Percentiles rank a stretch among this genome's conserved stretches.
Evolutionary conservation across 768 basidiomycete genomes (phyloP).

Genomic region (Amanita exitialis): DNA sequence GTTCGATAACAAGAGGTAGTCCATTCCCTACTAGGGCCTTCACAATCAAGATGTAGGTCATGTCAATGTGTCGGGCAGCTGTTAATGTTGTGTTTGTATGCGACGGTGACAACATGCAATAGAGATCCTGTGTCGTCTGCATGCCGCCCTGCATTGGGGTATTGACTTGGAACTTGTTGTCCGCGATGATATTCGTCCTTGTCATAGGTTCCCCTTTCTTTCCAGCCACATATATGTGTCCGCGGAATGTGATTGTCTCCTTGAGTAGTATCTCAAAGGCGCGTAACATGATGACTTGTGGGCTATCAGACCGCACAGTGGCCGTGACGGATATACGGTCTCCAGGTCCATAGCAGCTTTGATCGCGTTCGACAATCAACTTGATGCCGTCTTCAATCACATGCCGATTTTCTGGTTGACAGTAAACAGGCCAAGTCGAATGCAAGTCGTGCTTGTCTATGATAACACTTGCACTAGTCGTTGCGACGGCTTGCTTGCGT

Average conservation of each 20-base stretch:
- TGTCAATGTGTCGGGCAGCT: conserved; percentile 77
- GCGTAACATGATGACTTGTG: conserved; percentile 63
- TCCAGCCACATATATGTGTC: conserved; percentile 40
- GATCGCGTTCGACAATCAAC: conserved; percentile 64
- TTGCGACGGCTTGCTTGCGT: conserved; percentile 58
- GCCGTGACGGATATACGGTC: conserved; percentile 70
- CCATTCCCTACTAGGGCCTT: conserved; percentile 70
- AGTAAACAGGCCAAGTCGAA: conserved; percentile 88
- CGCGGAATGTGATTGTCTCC: conserved; percentile 71
- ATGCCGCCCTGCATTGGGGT: conserved; percentile 66
- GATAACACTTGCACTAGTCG: conserved; percentile 60
- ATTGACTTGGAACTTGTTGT: conserved; percentile 65
- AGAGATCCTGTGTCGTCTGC: conserved; percentile 64
- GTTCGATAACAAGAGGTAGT: conserved; percentile 40
- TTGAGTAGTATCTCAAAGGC: conserved; percentile 76
- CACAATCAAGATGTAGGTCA: conserved; percentile 68
- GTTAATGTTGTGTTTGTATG: conserved; percentile 79
- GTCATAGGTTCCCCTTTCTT: conserved; percentile 54
- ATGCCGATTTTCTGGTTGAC: conserved; percentile 64
- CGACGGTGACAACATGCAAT: conserved; percentile 55
- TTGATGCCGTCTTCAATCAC: conserved; percentile 58
- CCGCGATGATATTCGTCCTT: conserved; percentile 45
- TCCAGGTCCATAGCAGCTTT: conserved; percentile 79
- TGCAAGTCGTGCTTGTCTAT: conserved; percentile 94
- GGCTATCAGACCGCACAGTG: conserved; percentile 59